Evolutionary conservation across 306 rosid species (phyloP), one percentile per base, ranked within the genome.

Genomic region (Geum urbanum): DNA sequence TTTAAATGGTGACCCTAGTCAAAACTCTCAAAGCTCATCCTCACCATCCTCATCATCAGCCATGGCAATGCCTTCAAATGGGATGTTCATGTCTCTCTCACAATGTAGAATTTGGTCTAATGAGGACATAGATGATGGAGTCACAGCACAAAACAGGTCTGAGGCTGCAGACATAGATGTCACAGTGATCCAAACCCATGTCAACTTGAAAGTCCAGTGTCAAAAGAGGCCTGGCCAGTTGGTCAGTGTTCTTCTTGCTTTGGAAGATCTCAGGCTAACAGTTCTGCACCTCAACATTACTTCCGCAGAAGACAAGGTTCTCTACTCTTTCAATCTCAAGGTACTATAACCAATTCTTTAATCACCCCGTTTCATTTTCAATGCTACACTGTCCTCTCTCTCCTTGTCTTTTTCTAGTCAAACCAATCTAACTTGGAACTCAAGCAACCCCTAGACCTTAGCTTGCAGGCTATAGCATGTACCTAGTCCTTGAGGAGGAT

Each of bases 301-400:
- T 39, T 81, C 97, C 9, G 83, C 88, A 35, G 85, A 72, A 9
- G 50, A 76, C 77, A 80, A 87, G 18, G 87, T 89, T 65, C 83
- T 87, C 19, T 94, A 88, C 89, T 89, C 96, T 64, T 80, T 94
- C 87, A 91, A 94, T 82, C 97, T 94, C 86, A 91, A 87, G 99
- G 99, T 94, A 83, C 73, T 79, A 72, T 69, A 60, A 20, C 41
- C 13, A 32, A 27, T 58, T 32, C 63, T 58, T 72, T 55, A 74
- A 75, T 65, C 84, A 69, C 75, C 39, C 37, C 37, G 3, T 27
- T 57, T 41, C 6, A 4, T 22, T 43, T 46, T 19, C 35, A 55
- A 43, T 35, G 32, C 35, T 75, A 32, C 37, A 32, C 8, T 51
- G 5, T 37, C 18, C 58, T n/a, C 4, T 51, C 59, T 9, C 63